Percentiles rank a stretch among this genome's conserved stretches.
phyloP scores from a whole-genome alignment of 768 basidiomycete genomes.

The Mycena galopus region DNA sequence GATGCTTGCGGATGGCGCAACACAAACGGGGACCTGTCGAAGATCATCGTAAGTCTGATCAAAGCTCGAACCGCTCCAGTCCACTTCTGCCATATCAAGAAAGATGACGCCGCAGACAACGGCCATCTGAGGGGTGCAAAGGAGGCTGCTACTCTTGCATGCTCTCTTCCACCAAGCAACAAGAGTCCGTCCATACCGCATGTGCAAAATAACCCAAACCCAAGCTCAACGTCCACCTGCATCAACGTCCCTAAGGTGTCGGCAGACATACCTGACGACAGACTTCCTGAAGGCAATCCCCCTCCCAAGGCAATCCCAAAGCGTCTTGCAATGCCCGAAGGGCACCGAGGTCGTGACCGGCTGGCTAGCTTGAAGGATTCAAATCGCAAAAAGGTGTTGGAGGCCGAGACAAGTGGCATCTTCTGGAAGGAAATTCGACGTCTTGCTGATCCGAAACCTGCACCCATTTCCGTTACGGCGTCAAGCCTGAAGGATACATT shows the following conservation, averaged over 20 bases:
- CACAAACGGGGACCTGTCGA: conserved; percentile 19
- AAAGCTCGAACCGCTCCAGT: conserved; percentile 5
- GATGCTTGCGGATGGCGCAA: conserved; percentile 5
- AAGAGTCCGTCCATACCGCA: too few species aligned
- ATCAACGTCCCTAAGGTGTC: neutral
- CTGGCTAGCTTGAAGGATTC: neutral
- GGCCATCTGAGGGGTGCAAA: neutral
- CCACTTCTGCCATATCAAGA: neutral
- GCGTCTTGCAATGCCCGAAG: neutral
- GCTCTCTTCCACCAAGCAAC: neutral
- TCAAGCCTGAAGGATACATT: neutral
- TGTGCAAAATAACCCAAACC: too few species aligned
- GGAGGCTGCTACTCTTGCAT: neutral
- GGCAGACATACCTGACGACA: neutral
- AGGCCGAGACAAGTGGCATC: neutral
- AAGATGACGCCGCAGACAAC: neutral
- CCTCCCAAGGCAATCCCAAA: neutral
- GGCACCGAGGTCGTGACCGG: neutral
- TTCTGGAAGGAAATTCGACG: conserved; percentile 19
- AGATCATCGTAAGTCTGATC: neutral
- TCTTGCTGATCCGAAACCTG: conserved; percentile 10
- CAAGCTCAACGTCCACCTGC: too few species aligned
- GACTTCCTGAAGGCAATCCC: too few species aligned
- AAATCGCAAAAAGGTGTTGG: conserved; percentile 10
- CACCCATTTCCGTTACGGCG: conserved; percentile 1